phyloP scores from a whole-genome alignment of 163 green algal species.

The Smithsoniella earleae region DNA sequence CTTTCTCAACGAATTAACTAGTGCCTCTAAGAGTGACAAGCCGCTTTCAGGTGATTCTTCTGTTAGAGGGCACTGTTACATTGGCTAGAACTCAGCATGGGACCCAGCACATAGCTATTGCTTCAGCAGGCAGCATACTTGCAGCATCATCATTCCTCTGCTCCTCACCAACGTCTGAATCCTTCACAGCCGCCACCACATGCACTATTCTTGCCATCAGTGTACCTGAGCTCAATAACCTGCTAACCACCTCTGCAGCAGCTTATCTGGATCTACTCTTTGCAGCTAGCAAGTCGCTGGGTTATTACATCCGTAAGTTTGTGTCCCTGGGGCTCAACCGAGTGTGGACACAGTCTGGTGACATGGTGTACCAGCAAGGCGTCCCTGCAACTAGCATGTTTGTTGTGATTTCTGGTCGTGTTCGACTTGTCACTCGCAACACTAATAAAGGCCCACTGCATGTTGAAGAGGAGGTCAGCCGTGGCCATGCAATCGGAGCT shows the following conservation, averaged over 20 bases:
- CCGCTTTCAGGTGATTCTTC: not conserved
- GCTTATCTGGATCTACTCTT: constrained; percentile 51
- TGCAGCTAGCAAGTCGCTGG: constrained; percentile 47
- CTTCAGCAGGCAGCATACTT: constrained; percentile 49
- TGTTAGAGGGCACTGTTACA: constrained; percentile 39
- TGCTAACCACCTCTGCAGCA: constrained; percentile 36
- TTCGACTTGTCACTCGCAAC: constrained; percentile 43
- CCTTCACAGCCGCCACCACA: constrained; percentile 41
- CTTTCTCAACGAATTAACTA: too few species aligned
- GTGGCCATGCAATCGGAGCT: constrained; percentile 60
- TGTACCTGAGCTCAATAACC: constrained; percentile 42
- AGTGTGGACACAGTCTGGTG: constrained; percentile 59
- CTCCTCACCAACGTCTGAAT: constrained; percentile 38
- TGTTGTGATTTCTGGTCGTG: constrained; percentile 60
- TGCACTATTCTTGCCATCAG: constrained; percentile 45
- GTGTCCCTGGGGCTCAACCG: constrained; percentile 64
- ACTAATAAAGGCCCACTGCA: constrained; percentile 20
- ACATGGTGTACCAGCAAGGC: constrained; percentile 55
- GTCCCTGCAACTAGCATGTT: constrained; percentile 51
- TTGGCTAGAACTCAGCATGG: not conserved
- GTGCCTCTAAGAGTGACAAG: not conserved
- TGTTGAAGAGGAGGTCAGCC: constrained; percentile 53
- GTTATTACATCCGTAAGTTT: constrained; percentile 57
- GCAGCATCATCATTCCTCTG: constrained; percentile 54
- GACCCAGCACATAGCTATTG: constrained; percentile 25